These are phyloP conservation scores for Jaltomata sinuosa DNA, from an alignment of 257 asterid genomes.

Conservation along the genomic window DNA sequence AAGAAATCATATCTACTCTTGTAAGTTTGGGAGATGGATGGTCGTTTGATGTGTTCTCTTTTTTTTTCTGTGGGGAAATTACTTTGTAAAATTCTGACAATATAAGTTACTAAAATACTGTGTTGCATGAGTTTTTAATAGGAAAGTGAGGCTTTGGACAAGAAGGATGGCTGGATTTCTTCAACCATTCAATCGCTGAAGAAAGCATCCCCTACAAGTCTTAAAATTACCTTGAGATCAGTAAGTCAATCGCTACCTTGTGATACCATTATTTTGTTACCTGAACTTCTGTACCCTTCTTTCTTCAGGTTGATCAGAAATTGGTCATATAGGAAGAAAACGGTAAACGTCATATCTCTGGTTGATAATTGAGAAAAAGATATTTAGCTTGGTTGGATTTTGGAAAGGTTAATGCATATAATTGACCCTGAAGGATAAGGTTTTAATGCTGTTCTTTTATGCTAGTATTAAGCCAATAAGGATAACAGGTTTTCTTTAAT, in stretches of 20 bases:
- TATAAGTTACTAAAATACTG: neutral
- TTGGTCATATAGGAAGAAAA: neutral
- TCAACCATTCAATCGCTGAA: constrained; percentile 56
- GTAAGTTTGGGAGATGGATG: constrained; percentile 31
- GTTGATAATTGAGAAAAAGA: neutral
- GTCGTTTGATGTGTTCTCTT: neutral
- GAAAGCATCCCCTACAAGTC: constrained; percentile 89
- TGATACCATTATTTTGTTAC: neutral
- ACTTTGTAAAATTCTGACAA: neutral
- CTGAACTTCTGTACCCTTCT: neutral
- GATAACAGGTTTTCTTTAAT: neutral
- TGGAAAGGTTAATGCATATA: neutral
- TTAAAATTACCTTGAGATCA: constrained; percentile 81
- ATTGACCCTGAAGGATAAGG: neutral
- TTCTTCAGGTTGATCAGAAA: neutral
- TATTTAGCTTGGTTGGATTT: neutral
- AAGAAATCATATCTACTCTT: constrained; percentile 62
- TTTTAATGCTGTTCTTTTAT: neutral
- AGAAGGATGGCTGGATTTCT: constrained; percentile 61
- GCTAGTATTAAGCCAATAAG: neutral
- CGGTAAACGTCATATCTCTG: neutral
- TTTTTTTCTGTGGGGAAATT: neutral
- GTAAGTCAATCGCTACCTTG: constrained; percentile 18
- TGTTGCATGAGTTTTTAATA: constrained; percentile 13
- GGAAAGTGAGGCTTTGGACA: constrained; percentile 44